Conservation (phyloP, 345 rosid species). For the Carallia brachiata region DNA sequence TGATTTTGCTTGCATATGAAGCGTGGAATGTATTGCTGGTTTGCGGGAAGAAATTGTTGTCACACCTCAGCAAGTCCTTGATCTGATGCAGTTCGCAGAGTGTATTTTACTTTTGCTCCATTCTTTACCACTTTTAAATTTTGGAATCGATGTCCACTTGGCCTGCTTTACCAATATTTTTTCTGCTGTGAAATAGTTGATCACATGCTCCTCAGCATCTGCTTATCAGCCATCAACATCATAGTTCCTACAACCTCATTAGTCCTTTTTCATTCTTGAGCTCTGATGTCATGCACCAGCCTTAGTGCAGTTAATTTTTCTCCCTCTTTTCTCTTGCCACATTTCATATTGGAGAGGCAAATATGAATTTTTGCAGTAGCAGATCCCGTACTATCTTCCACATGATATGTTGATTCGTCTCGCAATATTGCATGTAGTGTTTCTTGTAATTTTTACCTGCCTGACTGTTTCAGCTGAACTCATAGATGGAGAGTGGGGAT, state of each 20-base stretch:
- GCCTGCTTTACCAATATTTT: too few species aligned
- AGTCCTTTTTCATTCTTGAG: background rate
- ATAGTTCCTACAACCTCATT: too few species aligned
- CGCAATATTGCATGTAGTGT: conserved; percentile 10
- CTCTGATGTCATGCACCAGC: background rate
- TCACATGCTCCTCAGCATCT: too few species aligned
- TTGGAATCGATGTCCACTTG: too few species aligned
- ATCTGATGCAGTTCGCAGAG: conserved; percentile 79
- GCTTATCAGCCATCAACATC: too few species aligned
- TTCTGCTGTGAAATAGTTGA: too few species aligned
- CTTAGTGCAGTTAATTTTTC: background rate
- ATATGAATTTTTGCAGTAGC: conserved; percentile 86
- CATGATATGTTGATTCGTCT: conserved; percentile 50
- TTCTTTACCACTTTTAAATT: too few species aligned
- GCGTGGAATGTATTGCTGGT: conserved; percentile 89
- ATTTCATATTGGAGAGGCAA: conserved; percentile 80
- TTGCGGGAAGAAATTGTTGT: conserved; percentile 90
- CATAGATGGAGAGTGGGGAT: conserved; percentile 89
- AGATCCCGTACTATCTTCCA: conserved; percentile 83
- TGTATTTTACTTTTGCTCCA: conserved; percentile 32
- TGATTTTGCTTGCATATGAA: too few species aligned
- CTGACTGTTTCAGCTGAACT: conserved; percentile 16
- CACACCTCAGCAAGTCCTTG: conserved; percentile 86
- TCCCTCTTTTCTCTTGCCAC: background rate
- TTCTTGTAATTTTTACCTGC: conserved; percentile 2